These are phyloP conservation scores for Fusarium algeriense DNA, from an alignment of 2,329 filamentous ascomycete genomes.

Conservation along the genomic window DNA sequence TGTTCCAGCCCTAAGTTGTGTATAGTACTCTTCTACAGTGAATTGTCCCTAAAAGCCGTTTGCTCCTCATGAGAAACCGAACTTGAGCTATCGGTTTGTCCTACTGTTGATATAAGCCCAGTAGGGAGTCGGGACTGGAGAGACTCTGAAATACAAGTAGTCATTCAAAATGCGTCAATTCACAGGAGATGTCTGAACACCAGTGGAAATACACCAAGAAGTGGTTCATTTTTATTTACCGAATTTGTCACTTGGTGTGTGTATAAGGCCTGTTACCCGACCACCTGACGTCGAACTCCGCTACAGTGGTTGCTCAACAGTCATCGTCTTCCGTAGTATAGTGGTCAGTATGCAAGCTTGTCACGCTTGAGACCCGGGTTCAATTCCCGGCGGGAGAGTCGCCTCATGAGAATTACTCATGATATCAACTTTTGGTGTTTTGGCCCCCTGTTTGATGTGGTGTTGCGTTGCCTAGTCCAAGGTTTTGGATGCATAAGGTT, in stretches of 20 bases:
- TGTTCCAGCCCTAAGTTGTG: too few relatives aligned
- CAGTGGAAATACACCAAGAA: too few relatives aligned
- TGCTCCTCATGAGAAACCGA: too few relatives aligned
- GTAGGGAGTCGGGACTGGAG: too few relatives aligned
- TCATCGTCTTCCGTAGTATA: slow-evolving; percentile 45
- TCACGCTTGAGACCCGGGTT: slow-evolving; percentile 49
- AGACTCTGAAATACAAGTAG: too few relatives aligned
- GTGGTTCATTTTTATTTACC: too few relatives aligned
- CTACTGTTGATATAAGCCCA: too few relatives aligned
- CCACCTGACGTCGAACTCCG: slow-evolving; percentile 19
- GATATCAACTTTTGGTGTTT: slow-evolving; percentile 31
- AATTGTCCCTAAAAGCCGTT: too few relatives aligned
- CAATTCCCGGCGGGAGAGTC: slow-evolving; percentile 48
- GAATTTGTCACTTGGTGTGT: background rate
- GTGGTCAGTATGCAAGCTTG: slow-evolving; percentile 51
- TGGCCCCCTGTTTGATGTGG: background rate
- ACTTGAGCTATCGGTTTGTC: too few relatives aligned
- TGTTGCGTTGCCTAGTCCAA: background rate
- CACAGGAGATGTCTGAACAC: too few relatives aligned
- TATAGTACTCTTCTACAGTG: too few relatives aligned
- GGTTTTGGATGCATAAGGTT: background rate
- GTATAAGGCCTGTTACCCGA: background rate
- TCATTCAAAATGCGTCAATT: too few relatives aligned
- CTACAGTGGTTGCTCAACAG: slow-evolving; percentile 35
- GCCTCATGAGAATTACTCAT: slow-evolving; percentile 34